phyloP scores from a whole-genome alignment of 1,284 basidiomycete genomes.

The Ustilago nuda region DNA sequence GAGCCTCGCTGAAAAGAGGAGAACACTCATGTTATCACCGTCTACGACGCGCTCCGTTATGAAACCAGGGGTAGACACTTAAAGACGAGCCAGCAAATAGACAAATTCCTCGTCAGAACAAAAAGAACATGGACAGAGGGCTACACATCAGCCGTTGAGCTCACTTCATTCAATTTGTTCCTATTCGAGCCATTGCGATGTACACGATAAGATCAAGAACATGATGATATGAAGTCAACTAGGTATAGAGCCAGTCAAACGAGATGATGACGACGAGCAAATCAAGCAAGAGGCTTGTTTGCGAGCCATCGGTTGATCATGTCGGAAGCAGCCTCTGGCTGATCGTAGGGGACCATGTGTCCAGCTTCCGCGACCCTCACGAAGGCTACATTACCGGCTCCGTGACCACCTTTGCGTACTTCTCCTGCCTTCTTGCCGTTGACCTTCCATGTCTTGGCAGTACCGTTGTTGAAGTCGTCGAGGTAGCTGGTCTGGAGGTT shows the following conservation, averaged over 20 bases:
- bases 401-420: constrained; percentile 60
- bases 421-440: constrained; percentile 58
- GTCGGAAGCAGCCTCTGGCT: constrained; percentile 79
- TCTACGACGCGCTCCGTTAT: too few species aligned
- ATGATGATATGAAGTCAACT: too few species aligned
- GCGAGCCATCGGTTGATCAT: constrained; percentile 74
- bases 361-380: constrained; percentile 57
- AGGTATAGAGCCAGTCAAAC: background rate
- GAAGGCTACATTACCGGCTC: constrained; percentile 61
- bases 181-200: too few species aligned
- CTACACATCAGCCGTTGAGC: too few species aligned
- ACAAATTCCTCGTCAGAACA: too few species aligned
- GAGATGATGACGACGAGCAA: background rate
- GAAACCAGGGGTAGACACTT: too few species aligned
- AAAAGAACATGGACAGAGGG: too few species aligned
- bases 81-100: too few species aligned
- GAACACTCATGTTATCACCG: too few species aligned
- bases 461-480: constrained; percentile 58
- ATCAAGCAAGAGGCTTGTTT: constrained; percentile 69
- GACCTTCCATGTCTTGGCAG: constrained; percentile 44
- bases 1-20: too few species aligned
- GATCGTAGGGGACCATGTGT: constrained; percentile 76
- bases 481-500: constrained; percentile 57
- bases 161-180: too few species aligned
- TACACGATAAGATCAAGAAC: too few species aligned